Evolutionary conservation across 2,329 filamentous ascomycete species (phyloP).

Genomic region (Aspergillus ochraceoroseus): DNA sequence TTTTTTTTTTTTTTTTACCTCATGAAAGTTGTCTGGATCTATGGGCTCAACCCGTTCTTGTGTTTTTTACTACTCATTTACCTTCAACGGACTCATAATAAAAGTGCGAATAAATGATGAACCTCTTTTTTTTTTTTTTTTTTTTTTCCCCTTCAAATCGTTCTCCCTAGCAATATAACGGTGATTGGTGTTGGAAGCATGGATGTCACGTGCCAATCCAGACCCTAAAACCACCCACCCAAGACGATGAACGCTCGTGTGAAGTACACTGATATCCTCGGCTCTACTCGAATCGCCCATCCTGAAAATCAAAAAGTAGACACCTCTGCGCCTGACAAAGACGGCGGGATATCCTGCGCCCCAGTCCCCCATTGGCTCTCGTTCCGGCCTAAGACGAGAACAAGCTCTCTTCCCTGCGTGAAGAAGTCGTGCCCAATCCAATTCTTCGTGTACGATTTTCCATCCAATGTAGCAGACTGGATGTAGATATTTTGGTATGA

Average conservation of each 20-base stretch:
- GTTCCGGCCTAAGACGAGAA: slow-evolving; percentile 56
- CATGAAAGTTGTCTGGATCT: not conserved
- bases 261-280: too few relatives aligned
- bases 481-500: slow-evolving; percentile 57
- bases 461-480: slow-evolving; percentile 62
- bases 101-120: not conserved
- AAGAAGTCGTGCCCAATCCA: slow-evolving; percentile 68
- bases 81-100: slow-evolving; percentile 1
- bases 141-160: too few relatives aligned
- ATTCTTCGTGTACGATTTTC: slow-evolving; percentile 55
- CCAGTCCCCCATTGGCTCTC: slow-evolving; percentile 63
- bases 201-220: slow-evolving; percentile 3
- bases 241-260: too few relatives aligned
- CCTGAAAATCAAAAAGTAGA: too few relatives aligned
- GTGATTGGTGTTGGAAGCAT: too few relatives aligned
- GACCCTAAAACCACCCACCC: slow-evolving; percentile 3
- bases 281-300: too few relatives aligned
- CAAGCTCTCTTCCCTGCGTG: slow-evolving; percentile 58
- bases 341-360: slow-evolving; percentile 59
- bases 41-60: slow-evolving; percentile 4
- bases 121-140: not conserved
- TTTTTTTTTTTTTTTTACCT: not conserved
- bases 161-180: too few relatives aligned
- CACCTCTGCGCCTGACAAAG: too few relatives aligned
- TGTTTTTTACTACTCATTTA: not conserved